A percentile compares a stretch with the other conserved stretches of the same genome.
Conservation (phyloP, 2,329 filamentous ascomycete species). For the Arachnopeziza araneosa region DNA sequence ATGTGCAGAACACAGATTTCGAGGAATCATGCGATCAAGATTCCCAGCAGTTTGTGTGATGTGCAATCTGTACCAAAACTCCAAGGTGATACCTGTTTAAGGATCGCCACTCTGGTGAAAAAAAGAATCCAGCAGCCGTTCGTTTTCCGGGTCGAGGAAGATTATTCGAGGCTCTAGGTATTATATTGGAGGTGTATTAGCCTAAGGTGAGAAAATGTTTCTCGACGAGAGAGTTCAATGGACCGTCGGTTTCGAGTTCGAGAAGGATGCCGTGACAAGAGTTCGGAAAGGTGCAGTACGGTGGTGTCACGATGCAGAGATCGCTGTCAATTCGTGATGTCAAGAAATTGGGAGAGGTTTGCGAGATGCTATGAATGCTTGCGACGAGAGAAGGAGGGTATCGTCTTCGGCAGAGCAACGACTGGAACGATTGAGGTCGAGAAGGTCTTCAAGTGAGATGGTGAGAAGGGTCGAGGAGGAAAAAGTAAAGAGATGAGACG, state of each 20-base stretch:
- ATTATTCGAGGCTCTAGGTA: background rate
- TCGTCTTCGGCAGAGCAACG: background rate
- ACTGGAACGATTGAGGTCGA: background rate
- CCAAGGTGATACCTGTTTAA: background rate
- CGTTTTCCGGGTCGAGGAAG: background rate
- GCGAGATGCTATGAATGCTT: slow-evolving; percentile 1
- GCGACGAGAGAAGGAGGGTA: background rate
- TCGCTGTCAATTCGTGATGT: slow-evolving; percentile 10
- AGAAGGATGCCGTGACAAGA: slow-evolving; percentile 11
- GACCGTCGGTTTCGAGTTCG: slow-evolving; percentile 1
- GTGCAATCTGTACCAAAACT: background rate
- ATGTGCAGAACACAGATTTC: slow-evolving; percentile 4
- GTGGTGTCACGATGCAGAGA: slow-evolving; percentile 12
- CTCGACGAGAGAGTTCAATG: background rate
- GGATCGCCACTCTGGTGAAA: background rate
- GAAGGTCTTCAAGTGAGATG: background rate
- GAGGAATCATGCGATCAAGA: background rate
- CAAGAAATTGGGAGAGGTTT: slow-evolving; percentile 4
- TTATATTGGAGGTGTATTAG: background rate
- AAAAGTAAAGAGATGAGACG: slow-evolving; percentile 1
- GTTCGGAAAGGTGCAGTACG: slow-evolving; percentile 11
- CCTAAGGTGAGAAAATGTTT: background rate
- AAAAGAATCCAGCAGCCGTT: background rate
- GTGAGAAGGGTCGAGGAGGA: background rate
- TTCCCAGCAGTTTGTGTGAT: background rate